Evolutionary conservation across 1,284 basidiomycete species (phyloP).

Genomic region (Melampsora americana): DNA sequence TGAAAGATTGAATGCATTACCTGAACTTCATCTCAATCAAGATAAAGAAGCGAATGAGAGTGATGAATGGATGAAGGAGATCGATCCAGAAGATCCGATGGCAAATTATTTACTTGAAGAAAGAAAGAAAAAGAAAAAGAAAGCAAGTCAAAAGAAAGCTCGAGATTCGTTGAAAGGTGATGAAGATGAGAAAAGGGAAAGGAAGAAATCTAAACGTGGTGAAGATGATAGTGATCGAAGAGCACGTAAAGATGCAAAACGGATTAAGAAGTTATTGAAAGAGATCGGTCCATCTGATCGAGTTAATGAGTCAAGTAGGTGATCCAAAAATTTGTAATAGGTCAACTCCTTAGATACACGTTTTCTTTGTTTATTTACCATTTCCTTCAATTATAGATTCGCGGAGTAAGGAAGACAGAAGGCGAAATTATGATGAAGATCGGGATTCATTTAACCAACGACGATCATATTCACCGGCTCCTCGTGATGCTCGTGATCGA

Average conservation of each 20-base stretch:
- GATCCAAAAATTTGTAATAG: not conserved
- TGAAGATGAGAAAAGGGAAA: conserved; percentile 39
- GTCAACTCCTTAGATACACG: not conserved
- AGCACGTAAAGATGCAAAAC: conserved; percentile 46
- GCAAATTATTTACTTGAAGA: conserved; percentile 66
- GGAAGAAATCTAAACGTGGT: conserved; percentile 48
- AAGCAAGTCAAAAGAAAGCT: conserved; percentile 42
- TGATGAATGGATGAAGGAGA: conserved; percentile 65
- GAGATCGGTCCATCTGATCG: conserved; percentile 16
- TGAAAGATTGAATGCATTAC: conserved; percentile 37
- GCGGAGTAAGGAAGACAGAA: not conserved
- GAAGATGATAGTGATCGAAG: conserved; percentile 49
- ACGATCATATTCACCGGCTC: not conserved
- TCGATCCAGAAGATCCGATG: conserved; percentile 98
- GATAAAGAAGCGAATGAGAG: conserved; percentile 62
- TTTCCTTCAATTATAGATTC: not conserved
- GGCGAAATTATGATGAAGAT: not conserved
- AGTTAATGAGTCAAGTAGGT: not conserved
- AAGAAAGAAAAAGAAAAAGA: conserved; percentile 48
- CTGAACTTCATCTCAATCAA: conserved; percentile 54
- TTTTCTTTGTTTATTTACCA: not conserved
- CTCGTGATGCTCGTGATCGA: conserved; percentile 8
- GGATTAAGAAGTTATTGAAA: conserved; percentile 34
- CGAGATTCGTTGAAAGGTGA: not conserved
- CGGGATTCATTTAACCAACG: not conserved